Conservation (phyloP, 768 basidiomycete genomes). For the Boletus sensibilis region DNA sequence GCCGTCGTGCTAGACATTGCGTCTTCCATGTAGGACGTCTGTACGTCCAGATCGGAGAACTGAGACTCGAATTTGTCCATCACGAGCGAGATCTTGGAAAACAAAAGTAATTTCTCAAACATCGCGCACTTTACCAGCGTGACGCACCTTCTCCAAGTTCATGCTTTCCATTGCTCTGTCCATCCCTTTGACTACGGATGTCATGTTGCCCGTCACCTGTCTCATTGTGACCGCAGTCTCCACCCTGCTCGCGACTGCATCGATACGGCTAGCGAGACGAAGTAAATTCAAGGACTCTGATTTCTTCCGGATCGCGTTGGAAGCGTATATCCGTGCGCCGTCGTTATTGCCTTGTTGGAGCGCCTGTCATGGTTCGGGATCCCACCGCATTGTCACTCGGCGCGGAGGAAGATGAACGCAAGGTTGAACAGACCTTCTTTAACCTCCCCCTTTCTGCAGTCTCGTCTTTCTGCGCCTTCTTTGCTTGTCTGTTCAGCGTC, state of each 20-base stretch:
- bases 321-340: constrained; percentile 96
- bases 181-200: constrained; percentile 95
- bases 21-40: constrained; percentile 97
- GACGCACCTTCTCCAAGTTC: constrained; percentile 91
- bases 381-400: not conserved
- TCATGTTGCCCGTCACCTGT: constrained; percentile 95
- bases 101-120: not conserved
- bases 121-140: not conserved
- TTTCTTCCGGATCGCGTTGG: constrained; percentile 98
- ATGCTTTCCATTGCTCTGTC: constrained; percentile 99
- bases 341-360: constrained; percentile 96
- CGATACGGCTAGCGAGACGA: constrained; percentile 85
- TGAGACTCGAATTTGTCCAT: constrained; percentile 99
- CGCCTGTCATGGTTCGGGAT: constrained; percentile 53
- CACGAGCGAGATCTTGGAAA: constrained; percentile 82
- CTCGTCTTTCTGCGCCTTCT: constrained; percentile 98
- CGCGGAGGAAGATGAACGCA: not conserved
- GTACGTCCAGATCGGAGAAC: constrained; percentile 95
- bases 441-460: constrained; percentile 80
- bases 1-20: constrained; percentile 94
- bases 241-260: constrained; percentile 94
- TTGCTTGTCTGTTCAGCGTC: constrained; percentile 89
- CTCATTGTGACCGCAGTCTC: constrained; percentile 99
- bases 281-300: constrained; percentile 90
- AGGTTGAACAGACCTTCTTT: constrained; percentile 70